These are phyloP conservation scores for Erysimum cheiri DNA, from an alignment of 441 rosid genomes.

Conservation along the genomic window DNA sequence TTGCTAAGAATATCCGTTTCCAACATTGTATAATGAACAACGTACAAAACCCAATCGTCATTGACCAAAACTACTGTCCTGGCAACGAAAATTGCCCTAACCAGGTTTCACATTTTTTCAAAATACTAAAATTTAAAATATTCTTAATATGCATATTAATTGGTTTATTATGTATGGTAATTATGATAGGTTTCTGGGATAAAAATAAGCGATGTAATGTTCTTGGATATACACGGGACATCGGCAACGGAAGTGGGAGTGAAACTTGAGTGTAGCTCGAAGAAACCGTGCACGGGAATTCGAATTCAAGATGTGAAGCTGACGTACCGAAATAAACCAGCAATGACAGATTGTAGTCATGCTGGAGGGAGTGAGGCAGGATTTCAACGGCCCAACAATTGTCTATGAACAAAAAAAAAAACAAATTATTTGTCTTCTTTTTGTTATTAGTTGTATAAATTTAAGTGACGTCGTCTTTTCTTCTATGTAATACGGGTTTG, in stretches of 20 bases:
- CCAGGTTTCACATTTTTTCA: slow-evolving; percentile 41
- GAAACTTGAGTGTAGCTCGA: slow-evolving; percentile 43
- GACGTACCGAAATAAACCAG: slow-evolving; percentile 46
- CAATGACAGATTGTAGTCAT: slow-evolving; percentile 59
- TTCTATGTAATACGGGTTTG: neutral
- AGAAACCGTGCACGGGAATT: slow-evolving; percentile 44
- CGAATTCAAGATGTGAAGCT: slow-evolving; percentile 43
- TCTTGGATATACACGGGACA: slow-evolving; percentile 44
- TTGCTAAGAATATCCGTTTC: slow-evolving; percentile 55
- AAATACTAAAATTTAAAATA: neutral
- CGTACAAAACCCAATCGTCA: slow-evolving; percentile 67
- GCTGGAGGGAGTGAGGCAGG: slow-evolving; percentile 63
- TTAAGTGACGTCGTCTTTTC: neutral
- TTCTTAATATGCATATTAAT: neutral
- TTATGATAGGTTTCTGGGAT: slow-evolving; percentile 41
- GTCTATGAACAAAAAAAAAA: slow-evolving; percentile 47
- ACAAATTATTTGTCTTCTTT: neutral
- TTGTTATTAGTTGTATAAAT: neutral
- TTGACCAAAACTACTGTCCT: slow-evolving; percentile 74
- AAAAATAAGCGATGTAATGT: slow-evolving; percentile 42
- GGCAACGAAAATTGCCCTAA: slow-evolving; percentile 55
- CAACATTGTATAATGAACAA: slow-evolving; percentile 60
- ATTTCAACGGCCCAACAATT: slow-evolving; percentile 52
- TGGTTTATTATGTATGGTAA: neutral
- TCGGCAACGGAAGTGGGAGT: slow-evolving; percentile 40